Base-by-base conservation (phyloP, 148 eudicot species). In the Hydrangea macrophylla region DNA sequence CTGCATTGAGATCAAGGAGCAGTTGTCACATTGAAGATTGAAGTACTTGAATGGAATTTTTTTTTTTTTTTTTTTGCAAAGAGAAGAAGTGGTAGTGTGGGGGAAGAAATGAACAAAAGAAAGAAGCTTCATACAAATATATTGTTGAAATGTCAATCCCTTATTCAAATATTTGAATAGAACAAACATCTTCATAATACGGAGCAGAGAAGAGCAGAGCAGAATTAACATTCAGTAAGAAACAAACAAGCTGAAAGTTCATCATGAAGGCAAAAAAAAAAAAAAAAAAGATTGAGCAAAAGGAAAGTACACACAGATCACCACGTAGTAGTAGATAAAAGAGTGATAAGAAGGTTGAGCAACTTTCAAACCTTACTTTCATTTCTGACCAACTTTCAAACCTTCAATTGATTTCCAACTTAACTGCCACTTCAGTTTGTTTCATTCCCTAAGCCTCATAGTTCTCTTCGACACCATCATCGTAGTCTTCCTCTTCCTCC, bases 401-500 rank as follows among this genome's bases (percentile, higher is more conserved):
- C 7, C 27, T 20, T 55, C 2, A 27, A 6, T 54, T 23, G 3
- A 9, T 51, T 11, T 30, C 12, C 25, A 30, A 54, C 28, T 12
- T 24, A 55, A 26, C 4, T 59, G 42, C 63, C 25, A 13, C 27
- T 6, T 39, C 0, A n/a, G n/a, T n/a, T 31, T 22, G 18, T 17
- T 42, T 20, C 6, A 1, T 18, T 7, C 20, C 27, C 26, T 72
- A 78, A 15, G 42, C 81, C 62, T 84, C 87, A 7, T 86, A 79
- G 18, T 69, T 61, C 79, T 81, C 87, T 32, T 86, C 89, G 11
- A 7, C 75, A 1, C 56, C 84, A 23, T 84, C 86, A 17, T 87
- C 92, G 20, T 80, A 80, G 31, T 86, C 87, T 45, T 78, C 87
- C 67, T 87, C 92, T 0, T 82, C 85, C 37, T 86, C 92, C 1